Base-by-base conservation (phyloP, 192 early-diverging fungal species). In the Mortierella alpina region DNA sequence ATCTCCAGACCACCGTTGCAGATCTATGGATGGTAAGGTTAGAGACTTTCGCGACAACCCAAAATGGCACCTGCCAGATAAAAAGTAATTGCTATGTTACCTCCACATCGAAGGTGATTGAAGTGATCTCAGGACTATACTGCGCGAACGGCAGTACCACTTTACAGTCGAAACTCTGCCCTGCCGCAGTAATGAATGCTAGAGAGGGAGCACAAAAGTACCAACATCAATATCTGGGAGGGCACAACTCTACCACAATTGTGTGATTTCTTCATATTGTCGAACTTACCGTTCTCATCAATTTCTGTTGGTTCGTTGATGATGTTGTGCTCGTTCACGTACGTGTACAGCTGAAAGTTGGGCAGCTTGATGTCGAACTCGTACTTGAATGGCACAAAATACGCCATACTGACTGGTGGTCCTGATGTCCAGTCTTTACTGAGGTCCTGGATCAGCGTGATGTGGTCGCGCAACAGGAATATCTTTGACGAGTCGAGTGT, bases 281-380 rank as follows among this genome's bases (percentile, higher is more conserved):
- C 18, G 51, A 13, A 75, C 84, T 22, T 86, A 93, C 93, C 84
- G 71, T 95, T 95, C 52, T 95, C 93, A 44, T 91, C 88, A 10
- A 85, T 70, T 39, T 91, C 90, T 20, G 86, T 91, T 17, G 91
- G 91, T 68, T 90, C 83, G 69, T 92, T 87, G 63, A 95, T 93
- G 9, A 95, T 89, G 72, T 95, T 94, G 62, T 90, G 84, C 54
- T 93, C 90, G 71, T 95, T 95, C 18, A 90, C 86, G 73, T 89
- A 94, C 6, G 93, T 82, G 62, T 85, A 89, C 9, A 94, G 59
- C 41, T 86, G 71, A 45, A 88, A 84, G n/a, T 82, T 79, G 15
- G 77, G 75, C 15, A 92, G 61, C 5, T 73, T 62, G 13, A 92
- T 63, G 18, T 87, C 83, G 50, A 94, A 62, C 14, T 84, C 63